These are phyloP conservation scores for Metschnikowia koreensis DNA, from an alignment of 805 yeast species.

Conservation along the genomic window DNA sequence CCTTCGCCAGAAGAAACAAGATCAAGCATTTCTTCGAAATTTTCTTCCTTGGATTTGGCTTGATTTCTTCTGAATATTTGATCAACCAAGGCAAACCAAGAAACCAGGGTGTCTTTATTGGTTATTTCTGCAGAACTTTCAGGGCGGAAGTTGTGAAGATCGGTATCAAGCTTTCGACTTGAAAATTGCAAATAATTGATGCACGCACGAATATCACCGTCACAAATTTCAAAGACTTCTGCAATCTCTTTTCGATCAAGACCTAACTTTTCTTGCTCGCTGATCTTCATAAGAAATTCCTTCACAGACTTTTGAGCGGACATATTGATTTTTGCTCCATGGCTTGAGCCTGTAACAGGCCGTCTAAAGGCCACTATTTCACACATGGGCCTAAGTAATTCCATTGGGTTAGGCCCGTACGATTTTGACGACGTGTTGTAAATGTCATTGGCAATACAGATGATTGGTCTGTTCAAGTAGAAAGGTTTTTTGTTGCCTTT, in stretches of 20 bases:
- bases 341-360: conserved; percentile 43
- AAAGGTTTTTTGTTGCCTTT: conserved; percentile 38
- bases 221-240: conserved; percentile 66
- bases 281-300: conserved; percentile 45
- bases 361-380: conserved; percentile 68
- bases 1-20: conserved; percentile 43
- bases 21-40: conserved; percentile 47
- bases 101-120: conserved; percentile 58
- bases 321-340: conserved; percentile 25
- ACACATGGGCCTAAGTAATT: conserved; percentile 66
- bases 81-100: conserved; percentile 69
- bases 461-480: conserved; percentile 71
- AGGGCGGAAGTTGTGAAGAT: conserved; percentile 3
- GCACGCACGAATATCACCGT: conserved; percentile 84
- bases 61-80: conserved; percentile 56
- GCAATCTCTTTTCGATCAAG: conserved; percentile 52
- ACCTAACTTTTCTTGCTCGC: conserved; percentile 51
- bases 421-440: conserved; percentile 38
- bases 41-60: conserved; percentile 44
- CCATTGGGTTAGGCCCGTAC: conserved; percentile 54
- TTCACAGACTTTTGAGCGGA: conserved; percentile 35
- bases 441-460: conserved; percentile 87
- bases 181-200: conserved; percentile 78
- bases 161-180: conserved; percentile 18
- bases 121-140: conserved; percentile 5